Conservation (phyloP, 805 yeast genomes). For the Candida pini region DNA sequence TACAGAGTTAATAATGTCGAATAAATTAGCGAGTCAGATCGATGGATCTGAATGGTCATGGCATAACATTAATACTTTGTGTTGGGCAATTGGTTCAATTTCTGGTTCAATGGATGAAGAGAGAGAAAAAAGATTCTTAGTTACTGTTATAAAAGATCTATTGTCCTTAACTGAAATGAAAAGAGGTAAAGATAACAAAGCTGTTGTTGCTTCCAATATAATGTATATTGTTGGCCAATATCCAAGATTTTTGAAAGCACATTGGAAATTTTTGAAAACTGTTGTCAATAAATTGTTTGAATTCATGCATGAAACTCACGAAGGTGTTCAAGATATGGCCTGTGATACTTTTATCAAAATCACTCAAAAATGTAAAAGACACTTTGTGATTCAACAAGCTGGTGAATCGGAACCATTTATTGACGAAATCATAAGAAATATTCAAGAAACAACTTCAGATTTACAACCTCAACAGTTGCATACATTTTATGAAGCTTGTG, state of each 20-base stretch:
- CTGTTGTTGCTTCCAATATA: slow-evolving; percentile 98
- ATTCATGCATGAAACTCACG: slow-evolving; percentile 99
- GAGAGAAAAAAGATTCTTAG: slow-evolving; percentile 91
- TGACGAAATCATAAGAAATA: slow-evolving; percentile 77
- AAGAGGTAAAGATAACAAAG: slow-evolving; percentile 96
- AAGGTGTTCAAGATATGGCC: slow-evolving; percentile 99
- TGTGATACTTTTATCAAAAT: slow-evolving; percentile 98
- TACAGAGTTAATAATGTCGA: slow-evolving; percentile 90
- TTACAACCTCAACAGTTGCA: slow-evolving; percentile 96
- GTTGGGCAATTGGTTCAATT: slow-evolving; percentile 99
- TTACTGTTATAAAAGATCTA: slow-evolving; percentile 87
- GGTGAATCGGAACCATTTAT: slow-evolving; percentile 88
- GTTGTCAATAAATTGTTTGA: slow-evolving; percentile 94
- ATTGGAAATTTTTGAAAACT: slow-evolving; percentile 95
- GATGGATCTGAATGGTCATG: slow-evolving; percentile 99
- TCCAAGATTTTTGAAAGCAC: slow-evolving; percentile 95
- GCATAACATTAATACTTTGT: slow-evolving; percentile 93
- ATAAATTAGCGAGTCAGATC: slow-evolving; percentile 83
- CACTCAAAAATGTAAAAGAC: slow-evolving; percentile 90
- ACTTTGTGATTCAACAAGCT: slow-evolving; percentile 82
- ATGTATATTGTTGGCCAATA: slow-evolving; percentile 99
- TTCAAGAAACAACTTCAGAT: slow-evolving; percentile 84
- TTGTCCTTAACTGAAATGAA: slow-evolving; percentile 91
- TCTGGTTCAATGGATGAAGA: slow-evolving; percentile 99
- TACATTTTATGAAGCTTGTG: slow-evolving; percentile 96